A percentile compares a stretch with the other conserved stretches of the same genome.
Evolutionary conservation across 2,329 filamentous ascomycete species (phyloP).

Genomic region (Aschersonia sp.): DNA sequence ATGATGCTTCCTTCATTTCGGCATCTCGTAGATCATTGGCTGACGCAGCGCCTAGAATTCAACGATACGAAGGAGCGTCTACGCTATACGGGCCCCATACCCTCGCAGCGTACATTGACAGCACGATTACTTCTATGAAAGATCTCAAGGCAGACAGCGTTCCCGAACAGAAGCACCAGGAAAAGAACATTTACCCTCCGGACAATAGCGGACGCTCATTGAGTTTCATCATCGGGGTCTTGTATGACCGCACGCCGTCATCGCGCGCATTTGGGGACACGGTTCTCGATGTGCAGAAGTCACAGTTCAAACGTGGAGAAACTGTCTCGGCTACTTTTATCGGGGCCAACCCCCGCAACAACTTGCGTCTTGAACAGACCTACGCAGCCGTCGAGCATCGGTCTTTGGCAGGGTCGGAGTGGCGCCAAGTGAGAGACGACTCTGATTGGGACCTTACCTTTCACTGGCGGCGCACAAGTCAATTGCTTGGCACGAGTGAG

Average conservation of each 20-base stretch:
- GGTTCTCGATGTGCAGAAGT: slow-evolving; percentile 31
- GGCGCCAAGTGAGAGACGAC: slow-evolving; percentile 59
- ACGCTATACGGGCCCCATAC: slow-evolving; percentile 78
- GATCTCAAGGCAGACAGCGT: slow-evolving; percentile 40
- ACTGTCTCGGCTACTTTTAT: slow-evolving; percentile 56
- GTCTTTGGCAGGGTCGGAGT: slow-evolving; percentile 20
- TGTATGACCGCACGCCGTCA: slow-evolving; percentile 52
- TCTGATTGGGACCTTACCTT: slow-evolving; percentile 72
- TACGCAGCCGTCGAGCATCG: slow-evolving; percentile 58
- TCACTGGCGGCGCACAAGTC: slow-evolving; percentile 61
- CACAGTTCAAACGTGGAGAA: slow-evolving; percentile 39
- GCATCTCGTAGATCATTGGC: not conserved
- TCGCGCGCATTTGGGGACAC: slow-evolving; percentile 59
- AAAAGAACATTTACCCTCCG: slow-evolving; percentile 48
- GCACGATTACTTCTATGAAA: slow-evolving; percentile 55
- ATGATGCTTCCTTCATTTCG: not conserved
- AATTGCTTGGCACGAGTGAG: slow-evolving; percentile 57
- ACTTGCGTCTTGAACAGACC: slow-evolving; percentile 62
- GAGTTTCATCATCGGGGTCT: slow-evolving; percentile 65
- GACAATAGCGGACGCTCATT: slow-evolving; percentile 64
- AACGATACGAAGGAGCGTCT: slow-evolving; percentile 82
- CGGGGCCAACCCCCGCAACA: slow-evolving; percentile 79
- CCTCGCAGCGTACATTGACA: slow-evolving; percentile 73
- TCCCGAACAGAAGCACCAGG: slow-evolving; percentile 9
- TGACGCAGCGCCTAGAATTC: slow-evolving; percentile 31